Evolutionary conservation across 805 yeast species (phyloP).

Genomic region (Saccharomycopsis fodiens): DNA sequence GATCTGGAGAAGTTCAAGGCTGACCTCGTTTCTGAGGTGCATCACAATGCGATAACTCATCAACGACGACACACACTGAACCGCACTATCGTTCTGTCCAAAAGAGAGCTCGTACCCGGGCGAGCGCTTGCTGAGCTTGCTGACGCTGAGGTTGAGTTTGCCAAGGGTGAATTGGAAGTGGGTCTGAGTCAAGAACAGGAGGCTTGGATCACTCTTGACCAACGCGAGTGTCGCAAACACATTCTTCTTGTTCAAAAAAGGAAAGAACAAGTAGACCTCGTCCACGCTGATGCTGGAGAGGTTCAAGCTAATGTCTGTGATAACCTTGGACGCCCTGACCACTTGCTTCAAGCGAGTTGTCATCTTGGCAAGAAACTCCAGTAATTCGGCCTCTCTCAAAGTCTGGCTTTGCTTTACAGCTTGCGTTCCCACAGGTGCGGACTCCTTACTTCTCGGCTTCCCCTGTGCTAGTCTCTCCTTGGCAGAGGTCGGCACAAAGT

Average conservation of each 20-base stretch:
- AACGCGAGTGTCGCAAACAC: not conserved
- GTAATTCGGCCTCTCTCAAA: not conserved
- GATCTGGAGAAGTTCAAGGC: slow-evolving; percentile 27
- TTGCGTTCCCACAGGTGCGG: not conserved
- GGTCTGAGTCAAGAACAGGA: slow-evolving; percentile 10
- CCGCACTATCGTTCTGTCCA: slow-evolving; percentile 35
- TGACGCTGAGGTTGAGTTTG: slow-evolving; percentile 24
- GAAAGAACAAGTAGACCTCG: slow-evolving; percentile 25
- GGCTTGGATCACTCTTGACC: not conserved
- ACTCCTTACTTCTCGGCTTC: not conserved
- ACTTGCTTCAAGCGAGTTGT: not conserved
- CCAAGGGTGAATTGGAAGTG: slow-evolving; percentile 13
- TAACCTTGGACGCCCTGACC: slow-evolving; percentile 4
- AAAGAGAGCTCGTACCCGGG: slow-evolving; percentile 43
- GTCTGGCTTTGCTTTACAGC: not conserved
- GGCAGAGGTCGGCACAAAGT: not conserved
- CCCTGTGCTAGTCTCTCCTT: not conserved
- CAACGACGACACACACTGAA: slow-evolving; percentile 31
- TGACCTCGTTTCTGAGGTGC: slow-evolving; percentile 21
- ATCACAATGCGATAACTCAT: slow-evolving; percentile 29
- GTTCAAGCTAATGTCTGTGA: slow-evolving; percentile 23
- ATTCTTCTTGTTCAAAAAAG: slow-evolving; percentile 5
- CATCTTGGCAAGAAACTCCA: slow-evolving; percentile 6
- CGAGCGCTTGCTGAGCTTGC: slow-evolving; percentile 27
- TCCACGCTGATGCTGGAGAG: slow-evolving; percentile 23